phyloP scores from a whole-genome alignment of 768 basidiomycete species.

The Botryobasidium botryosum region DNA sequence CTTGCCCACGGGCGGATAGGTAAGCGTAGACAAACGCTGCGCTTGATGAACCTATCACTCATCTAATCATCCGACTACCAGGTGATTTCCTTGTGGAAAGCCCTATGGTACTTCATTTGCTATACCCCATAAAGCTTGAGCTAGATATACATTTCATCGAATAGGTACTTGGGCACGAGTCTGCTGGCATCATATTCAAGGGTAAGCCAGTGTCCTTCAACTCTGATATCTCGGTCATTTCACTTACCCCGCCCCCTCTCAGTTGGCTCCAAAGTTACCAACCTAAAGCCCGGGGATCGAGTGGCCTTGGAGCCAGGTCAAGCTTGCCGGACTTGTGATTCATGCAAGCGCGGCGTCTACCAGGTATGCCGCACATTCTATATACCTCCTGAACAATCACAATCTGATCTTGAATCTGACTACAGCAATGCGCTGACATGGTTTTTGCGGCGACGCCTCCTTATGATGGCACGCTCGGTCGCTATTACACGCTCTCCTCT shows the following conservation, averaged over 20 bases:
- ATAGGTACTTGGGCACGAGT: conserved; percentile 93
- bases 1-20: conserved; percentile 59
- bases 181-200: conserved; percentile 59
- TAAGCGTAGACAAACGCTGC: no score
- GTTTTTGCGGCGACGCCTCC: conserved; percentile 89
- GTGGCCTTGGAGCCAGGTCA: conserved; percentile 88
- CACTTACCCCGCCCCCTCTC: background rate
- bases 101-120: conserved; percentile 43
- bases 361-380: conserved; percentile 31
- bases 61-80: conserved; percentile 4
- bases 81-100: conserved; percentile 58
- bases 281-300: conserved; percentile 65
- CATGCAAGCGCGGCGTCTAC: conserved; percentile 71
- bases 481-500: conserved; percentile 74
- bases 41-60: conserved; percentile 28
- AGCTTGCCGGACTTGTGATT: conserved; percentile 68
- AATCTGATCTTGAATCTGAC: background rate
- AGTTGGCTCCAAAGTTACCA: conserved; percentile 65
- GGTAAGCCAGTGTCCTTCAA: conserved; percentile 27
- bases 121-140: conserved; percentile 1
- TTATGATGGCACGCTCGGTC: conserved; percentile 71
- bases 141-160: background rate
- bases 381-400: background rate
- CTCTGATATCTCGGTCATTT: no score
- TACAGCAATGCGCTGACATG: conserved; percentile 69